Evolutionary conservation across 371 early-diverging fungal species (phyloP).

Genomic region (Mucor velutinosus): DNA sequence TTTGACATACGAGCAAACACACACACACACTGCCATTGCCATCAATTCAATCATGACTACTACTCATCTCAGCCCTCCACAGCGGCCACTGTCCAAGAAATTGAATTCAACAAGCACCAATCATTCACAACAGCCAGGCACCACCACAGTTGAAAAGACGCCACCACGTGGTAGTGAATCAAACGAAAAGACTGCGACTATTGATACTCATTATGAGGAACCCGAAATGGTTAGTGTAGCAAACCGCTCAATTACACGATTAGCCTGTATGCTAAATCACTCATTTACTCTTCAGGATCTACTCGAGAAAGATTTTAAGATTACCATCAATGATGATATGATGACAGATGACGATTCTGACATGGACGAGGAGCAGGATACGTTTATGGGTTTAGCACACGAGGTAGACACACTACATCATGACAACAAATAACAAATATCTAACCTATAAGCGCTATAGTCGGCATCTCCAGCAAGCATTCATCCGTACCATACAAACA

Average conservation of each 20-base stretch:
- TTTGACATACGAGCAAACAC: neutral
- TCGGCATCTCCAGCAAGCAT: neutral
- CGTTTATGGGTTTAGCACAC: slow-evolving; percentile 3
- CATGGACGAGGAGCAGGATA: slow-evolving; percentile 29
- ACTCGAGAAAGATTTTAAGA: neutral
- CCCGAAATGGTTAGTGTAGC: neutral
- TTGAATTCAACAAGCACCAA: neutral
- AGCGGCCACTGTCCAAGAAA: neutral
- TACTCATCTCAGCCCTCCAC: neutral
- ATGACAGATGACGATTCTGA: slow-evolving; percentile 37
- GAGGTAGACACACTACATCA: slow-evolving; percentile 2
- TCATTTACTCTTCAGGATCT: neutral
- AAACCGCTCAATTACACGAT: neutral
- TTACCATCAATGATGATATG: slow-evolving; percentile 8
- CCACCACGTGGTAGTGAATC: slow-evolving; percentile 1
- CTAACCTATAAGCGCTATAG: neutral
- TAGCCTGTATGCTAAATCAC: neutral
- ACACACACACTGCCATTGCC: neutral
- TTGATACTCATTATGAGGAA: neutral
- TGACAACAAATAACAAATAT: neutral
- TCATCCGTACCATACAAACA: neutral
- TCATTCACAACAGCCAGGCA: neutral
- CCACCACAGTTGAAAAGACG: neutral
- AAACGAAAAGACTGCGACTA: neutral
- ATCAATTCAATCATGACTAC: neutral